Evolutionary conservation across 202 grass and related monocot genomes (phyloP).

Genomic region (Schoenoplectus triqueter): DNA sequence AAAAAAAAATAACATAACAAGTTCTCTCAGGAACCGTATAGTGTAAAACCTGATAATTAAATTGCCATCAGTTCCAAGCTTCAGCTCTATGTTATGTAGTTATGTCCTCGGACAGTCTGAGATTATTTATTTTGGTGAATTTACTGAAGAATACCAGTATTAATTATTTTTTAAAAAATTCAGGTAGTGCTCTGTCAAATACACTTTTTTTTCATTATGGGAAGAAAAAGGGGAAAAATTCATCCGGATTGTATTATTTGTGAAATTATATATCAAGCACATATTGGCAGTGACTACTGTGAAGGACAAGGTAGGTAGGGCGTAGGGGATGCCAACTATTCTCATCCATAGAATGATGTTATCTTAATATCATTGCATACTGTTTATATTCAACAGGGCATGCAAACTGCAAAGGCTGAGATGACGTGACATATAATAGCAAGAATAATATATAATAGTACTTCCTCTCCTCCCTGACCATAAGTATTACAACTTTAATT

Average conservation of each 20-base stretch:
- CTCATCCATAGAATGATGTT: constrained; percentile 27
- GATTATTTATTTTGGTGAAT: background rate
- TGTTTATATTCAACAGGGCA: constrained; percentile 23
- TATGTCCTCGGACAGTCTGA: background rate
- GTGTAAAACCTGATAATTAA: background rate
- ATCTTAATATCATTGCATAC: constrained; percentile 32
- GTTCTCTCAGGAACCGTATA: background rate
- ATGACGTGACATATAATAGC: constrained; percentile 27
- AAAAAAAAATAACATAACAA: background rate
- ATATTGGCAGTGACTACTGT: constrained; percentile 15
- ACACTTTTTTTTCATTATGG: background rate
- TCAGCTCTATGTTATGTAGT: no score
- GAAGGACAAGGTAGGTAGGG: background rate
- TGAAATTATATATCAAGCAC: constrained; percentile 13
- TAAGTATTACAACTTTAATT: background rate
- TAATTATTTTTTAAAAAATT: background rate
- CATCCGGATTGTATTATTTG: background rate
- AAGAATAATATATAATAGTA: background rate
- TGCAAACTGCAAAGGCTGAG: background rate
- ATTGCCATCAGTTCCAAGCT: no score
- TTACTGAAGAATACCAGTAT: background rate
- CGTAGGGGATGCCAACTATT: constrained; percentile 18
- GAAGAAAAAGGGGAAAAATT: background rate
- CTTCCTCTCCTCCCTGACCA: background rate
- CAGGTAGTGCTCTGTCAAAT: background rate